A percentile compares a stretch with the other conserved stretches of the same genome.
Conservation (phyloP, 495 filamentous ascomycete species). For the Xylaria bambusicola region DNA sequence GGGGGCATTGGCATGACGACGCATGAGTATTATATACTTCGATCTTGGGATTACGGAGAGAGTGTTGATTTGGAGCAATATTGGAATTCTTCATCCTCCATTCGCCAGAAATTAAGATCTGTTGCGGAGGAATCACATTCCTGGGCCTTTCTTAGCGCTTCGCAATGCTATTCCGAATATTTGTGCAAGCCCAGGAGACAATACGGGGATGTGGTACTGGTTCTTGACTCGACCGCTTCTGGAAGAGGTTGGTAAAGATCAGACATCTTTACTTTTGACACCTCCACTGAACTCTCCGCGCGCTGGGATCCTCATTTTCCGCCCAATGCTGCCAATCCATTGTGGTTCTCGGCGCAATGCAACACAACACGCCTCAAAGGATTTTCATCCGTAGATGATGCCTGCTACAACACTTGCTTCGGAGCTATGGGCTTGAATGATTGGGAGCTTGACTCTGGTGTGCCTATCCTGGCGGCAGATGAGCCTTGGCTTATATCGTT, state of each 20-base stretch:
- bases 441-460: not conserved
- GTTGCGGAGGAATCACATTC: not conserved
- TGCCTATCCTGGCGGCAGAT: not conserved
- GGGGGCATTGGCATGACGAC: not conserved
- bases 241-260: constrained; percentile 12
- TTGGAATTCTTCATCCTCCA: not conserved
- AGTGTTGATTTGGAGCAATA: constrained; percentile 4
- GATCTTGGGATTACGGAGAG: constrained; percentile 12
- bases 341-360: constrained; percentile 28
- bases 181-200: constrained; percentile 13
- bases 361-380: not conserved
- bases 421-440: not conserved
- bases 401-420: not conserved
- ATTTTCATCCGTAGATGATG: not conserved
- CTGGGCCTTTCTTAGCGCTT: constrained; percentile 4
- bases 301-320: constrained; percentile 16
- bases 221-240: constrained; percentile 18
- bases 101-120: constrained; percentile 4
- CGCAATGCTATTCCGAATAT: constrained; percentile 16
- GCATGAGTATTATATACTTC: too few species aligned
- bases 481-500: not conserved
- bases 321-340: constrained; percentile 2
- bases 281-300: not conserved
- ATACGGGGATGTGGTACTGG: constrained; percentile 19
- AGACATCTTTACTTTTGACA: constrained; percentile 11